Conservation (phyloP, 768 basidiomycete species). For the Macrolepiota dolichaula region DNA sequence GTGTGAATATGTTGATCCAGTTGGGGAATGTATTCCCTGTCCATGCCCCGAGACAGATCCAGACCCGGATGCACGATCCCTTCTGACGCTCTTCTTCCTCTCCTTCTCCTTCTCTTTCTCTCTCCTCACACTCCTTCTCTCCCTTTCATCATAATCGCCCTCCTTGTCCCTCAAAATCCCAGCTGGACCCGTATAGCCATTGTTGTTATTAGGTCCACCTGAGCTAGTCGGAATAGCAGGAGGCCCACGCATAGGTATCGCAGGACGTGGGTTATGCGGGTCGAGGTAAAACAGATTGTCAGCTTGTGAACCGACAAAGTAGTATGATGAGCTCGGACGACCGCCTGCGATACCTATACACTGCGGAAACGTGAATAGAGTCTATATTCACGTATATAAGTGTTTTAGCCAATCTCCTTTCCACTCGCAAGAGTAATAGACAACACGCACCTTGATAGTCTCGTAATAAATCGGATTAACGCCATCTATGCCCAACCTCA, state of each 20-base stretch:
- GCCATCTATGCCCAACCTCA: constrained; percentile 86
- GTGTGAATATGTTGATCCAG: constrained; percentile 18
- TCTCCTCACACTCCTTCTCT: constrained; percentile 22
- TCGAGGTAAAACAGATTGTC: constrained; percentile 84
- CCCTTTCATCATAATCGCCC: constrained; percentile 8
- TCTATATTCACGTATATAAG: constrained; percentile 36
- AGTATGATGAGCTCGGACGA: constrained; percentile 94
- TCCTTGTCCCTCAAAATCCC: constrained; percentile 12
- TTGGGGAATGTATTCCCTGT: neutral
- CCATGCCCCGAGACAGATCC: neutral
- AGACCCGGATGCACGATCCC: neutral
- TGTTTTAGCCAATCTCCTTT: no score
- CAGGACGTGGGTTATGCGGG: constrained; percentile 74
- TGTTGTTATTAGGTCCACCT: no score
- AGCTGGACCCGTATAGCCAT: neutral
- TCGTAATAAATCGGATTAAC: constrained; percentile 96
- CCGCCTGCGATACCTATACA: constrained; percentile 97
- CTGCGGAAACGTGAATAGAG: constrained; percentile 90
- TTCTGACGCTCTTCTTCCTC: constrained; percentile 8
- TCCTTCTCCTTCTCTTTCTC: constrained; percentile 10
- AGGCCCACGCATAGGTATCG: constrained; percentile 57
- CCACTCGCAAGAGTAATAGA: neutral
- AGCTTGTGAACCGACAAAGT: constrained; percentile 92
- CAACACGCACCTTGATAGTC: constrained; percentile 45
- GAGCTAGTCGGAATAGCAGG: no score